Evolutionary conservation across 2,329 filamentous ascomycete species (phyloP).

Genomic region (Penicillium sp.): DNA sequence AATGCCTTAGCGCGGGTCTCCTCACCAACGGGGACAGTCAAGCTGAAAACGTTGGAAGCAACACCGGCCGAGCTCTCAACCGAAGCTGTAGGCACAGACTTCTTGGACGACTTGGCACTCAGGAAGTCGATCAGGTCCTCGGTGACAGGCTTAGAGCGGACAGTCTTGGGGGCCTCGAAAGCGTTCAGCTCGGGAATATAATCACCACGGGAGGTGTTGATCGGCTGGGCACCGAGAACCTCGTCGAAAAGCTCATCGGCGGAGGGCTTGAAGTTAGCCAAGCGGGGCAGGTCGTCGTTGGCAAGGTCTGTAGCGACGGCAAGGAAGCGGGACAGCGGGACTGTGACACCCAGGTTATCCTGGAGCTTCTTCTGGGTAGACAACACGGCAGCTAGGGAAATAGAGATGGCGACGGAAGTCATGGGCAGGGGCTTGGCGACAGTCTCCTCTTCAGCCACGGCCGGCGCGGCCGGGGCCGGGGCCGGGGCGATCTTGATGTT

Average conservation of each 20-base stretch:
- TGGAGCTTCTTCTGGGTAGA: slow-evolving; percentile 79
- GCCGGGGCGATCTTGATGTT: slow-evolving; percentile 80
- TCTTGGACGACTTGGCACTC: slow-evolving; percentile 47
- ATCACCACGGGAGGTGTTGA: slow-evolving; percentile 55
- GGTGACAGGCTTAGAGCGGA: slow-evolving; percentile 43
- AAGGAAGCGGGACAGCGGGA: slow-evolving; percentile 85
- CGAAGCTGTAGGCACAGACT: slow-evolving; percentile 27
- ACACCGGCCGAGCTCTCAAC: slow-evolving; percentile 43
- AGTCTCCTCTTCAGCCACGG: slow-evolving; percentile 35
- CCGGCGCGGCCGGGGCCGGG: slow-evolving; percentile 32
- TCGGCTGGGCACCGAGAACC: slow-evolving; percentile 62
- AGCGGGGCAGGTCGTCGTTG: slow-evolving; percentile 77
- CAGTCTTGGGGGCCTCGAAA: slow-evolving; percentile 36
- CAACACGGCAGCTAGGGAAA: slow-evolving; percentile 76
- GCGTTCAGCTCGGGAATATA: slow-evolving; percentile 70
- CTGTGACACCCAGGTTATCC: slow-evolving; percentile 70
- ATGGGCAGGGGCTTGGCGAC: slow-evolving; percentile 31
- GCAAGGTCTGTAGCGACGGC: slow-evolving; percentile 79
- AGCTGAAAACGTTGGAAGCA: slow-evolving; percentile 73
- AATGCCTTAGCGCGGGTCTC: slow-evolving; percentile 79
- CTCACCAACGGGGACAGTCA: slow-evolving; percentile 75
- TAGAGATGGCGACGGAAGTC: slow-evolving; percentile 61
- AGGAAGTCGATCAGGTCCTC: slow-evolving; percentile 85
- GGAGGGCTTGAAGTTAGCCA: slow-evolving; percentile 63
- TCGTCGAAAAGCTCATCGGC: slow-evolving; percentile 85